Base-by-base conservation (phyloP, 202 grass and related monocot genomes). In the Eragrostis tef region DNA sequence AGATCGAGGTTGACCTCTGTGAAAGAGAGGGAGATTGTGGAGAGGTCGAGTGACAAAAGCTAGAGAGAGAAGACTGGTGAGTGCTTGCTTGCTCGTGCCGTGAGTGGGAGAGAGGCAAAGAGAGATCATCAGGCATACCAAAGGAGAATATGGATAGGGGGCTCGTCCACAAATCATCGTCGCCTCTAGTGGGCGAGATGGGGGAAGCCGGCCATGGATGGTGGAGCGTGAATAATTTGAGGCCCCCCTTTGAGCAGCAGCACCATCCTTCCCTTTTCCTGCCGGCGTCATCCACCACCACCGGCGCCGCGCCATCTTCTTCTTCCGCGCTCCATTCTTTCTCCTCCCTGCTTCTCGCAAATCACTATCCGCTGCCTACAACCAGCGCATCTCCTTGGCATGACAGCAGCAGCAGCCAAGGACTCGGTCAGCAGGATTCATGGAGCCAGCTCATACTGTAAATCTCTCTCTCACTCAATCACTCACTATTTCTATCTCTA, bases 201-300 rank as follows among this genome's bases (percentile, higher is more conserved):
- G 92, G 81, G n/a, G 94, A 90, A 72, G 51, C 78, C 56, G 81
- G 71, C 73, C 91, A 88, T 90, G 85, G 78, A 70, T 94, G 91
- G 89, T 90, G 94, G 89, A 91, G 92, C 64, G 62, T 89, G 87
- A 97, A 82, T 87, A 97, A 88, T 84, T 92, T 83, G 76, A 90
- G 64, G 58, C 85, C 87, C 72, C 85, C 89, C 75, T 87, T 87
- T 64, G 80, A 85, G 56, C 78, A 83, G 73, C 87, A 78, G 70
- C 64, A 91, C 79, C 85, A 83, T 58, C 67, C 80, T 51, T 82
- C 81, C 71, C 71, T 79, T 84, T 73, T 87, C 73, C 53, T 70
- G 87, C 63, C 88, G 34, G 34, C 34, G 31, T 69, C 87, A 47
- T 69, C 92, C 80, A 67, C 80, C 81, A 51, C 77, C 78, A 22